phyloP scores from a whole-genome alignment of 345 rosid genomes.

The Passiflora organensis region DNA sequence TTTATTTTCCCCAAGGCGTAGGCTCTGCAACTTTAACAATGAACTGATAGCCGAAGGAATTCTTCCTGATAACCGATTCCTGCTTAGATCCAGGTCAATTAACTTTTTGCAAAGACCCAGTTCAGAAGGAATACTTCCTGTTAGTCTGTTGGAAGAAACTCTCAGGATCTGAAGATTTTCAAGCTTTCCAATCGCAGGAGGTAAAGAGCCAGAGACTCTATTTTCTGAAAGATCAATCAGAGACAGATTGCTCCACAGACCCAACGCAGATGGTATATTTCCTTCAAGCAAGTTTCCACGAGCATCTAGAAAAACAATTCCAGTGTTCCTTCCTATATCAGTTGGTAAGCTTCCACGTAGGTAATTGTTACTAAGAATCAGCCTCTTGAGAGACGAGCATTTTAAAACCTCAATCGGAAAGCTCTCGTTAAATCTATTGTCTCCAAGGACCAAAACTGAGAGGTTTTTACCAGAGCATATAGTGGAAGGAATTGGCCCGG shows the following conservation, averaged over 20 bases:
- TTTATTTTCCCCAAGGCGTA: slow-evolving; percentile 32
- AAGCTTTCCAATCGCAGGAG: slow-evolving; percentile 33
- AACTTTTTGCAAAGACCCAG: slow-evolving; percentile 28
- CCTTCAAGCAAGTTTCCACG: slow-evolving; percentile 33
- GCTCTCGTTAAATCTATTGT: slow-evolving; percentile 27
- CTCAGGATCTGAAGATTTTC: slow-evolving; percentile 26
- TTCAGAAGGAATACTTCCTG: slow-evolving; percentile 31
- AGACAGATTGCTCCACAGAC: slow-evolving; percentile 30
- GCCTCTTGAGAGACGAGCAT: slow-evolving; percentile 29
- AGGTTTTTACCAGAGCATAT: slow-evolving; percentile 25
- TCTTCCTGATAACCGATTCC: slow-evolving; percentile 28
- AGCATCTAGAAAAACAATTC: slow-evolving; percentile 21
- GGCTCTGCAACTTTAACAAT: slow-evolving; percentile 22
- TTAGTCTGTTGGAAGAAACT: slow-evolving; percentile 24
- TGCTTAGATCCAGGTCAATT: slow-evolving; percentile 29
- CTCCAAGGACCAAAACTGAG: slow-evolving; percentile 21
- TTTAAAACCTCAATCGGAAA: slow-evolving; percentile 30
- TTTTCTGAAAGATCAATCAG: slow-evolving; percentile 37
- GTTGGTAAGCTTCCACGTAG: slow-evolving; percentile 27
- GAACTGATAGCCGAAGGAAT: slow-evolving; percentile 28
- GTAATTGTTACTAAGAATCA: slow-evolving; percentile 28
- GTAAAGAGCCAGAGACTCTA: slow-evolving; percentile 28
- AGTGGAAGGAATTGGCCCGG: slow-evolving; percentile 28
- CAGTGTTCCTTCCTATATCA: slow-evolving; percentile 16
- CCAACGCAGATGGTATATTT: slow-evolving; percentile 24